phyloP scores from a whole-genome alignment of 495 filamentous ascomycete genomes.

The Daldinia caldariorum region DNA sequence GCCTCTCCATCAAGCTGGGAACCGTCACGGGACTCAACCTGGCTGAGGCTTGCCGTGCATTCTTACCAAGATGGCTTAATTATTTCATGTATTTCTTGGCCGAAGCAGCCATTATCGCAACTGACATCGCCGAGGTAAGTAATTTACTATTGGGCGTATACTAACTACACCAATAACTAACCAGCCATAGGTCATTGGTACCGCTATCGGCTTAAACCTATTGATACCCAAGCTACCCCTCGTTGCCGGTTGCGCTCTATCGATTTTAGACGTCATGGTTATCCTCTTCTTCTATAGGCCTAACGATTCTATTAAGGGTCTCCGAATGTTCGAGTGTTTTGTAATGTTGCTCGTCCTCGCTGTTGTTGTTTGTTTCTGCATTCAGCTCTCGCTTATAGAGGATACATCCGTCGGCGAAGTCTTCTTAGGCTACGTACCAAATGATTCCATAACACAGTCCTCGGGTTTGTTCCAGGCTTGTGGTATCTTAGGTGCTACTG shows the following conservation, averaged over 20 bases:
- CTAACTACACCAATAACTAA: slow-evolving; percentile 13
- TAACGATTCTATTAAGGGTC: slow-evolving; percentile 73
- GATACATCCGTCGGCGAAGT: slow-evolving; percentile 76
- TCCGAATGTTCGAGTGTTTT: slow-evolving; percentile 82
- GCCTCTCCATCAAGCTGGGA: slow-evolving; percentile 83
- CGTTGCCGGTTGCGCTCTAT: slow-evolving; percentile 87
- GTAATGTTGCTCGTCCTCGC: slow-evolving; percentile 82
- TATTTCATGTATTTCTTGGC: slow-evolving; percentile 77
- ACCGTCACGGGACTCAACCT: slow-evolving; percentile 86
- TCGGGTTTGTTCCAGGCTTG: slow-evolving; percentile 85
- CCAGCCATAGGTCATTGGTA: slow-evolving; percentile 77
- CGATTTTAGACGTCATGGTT: slow-evolving; percentile 83
- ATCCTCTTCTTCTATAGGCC: slow-evolving; percentile 89
- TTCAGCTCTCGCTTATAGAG: slow-evolving; percentile 82
- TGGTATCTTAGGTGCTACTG: slow-evolving; percentile 90
- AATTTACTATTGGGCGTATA: not conserved
- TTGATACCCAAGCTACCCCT: slow-evolving; percentile 79
- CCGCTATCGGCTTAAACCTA: slow-evolving; percentile 89
- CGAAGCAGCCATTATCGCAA: slow-evolving; percentile 85
- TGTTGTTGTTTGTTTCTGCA: slow-evolving; percentile 90
- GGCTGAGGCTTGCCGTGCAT: slow-evolving; percentile 78
- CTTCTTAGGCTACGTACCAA: slow-evolving; percentile 86
- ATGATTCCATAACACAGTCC: slow-evolving; percentile 71
- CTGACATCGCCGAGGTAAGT: slow-evolving; percentile 82
- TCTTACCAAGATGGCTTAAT: slow-evolving; percentile 81